phyloP scores from a whole-genome alignment of 768 basidiomycete genomes.

The Lentinus brumalis region DNA sequence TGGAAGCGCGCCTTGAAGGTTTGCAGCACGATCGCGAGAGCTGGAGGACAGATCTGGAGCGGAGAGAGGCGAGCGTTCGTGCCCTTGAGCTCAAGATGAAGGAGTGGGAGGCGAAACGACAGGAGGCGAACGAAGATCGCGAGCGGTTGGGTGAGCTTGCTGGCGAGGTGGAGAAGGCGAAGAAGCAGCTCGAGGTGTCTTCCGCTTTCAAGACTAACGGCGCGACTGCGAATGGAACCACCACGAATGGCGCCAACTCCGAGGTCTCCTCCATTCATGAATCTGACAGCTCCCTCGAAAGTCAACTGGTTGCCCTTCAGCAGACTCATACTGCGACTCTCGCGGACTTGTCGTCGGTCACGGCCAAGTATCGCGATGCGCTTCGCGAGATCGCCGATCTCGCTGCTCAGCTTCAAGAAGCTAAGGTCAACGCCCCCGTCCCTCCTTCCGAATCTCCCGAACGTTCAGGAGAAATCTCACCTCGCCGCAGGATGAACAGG shows the following conservation, averaged over 20 bases:
- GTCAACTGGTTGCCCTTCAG: slow-evolving; percentile 74
- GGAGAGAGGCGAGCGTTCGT: slow-evolving; percentile 73
- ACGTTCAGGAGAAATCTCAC: slow-evolving; percentile 47
- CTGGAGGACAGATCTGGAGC: slow-evolving; percentile 85
- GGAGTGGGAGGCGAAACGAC: slow-evolving; percentile 75
- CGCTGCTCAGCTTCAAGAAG: slow-evolving; percentile 86
- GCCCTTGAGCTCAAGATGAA: slow-evolving; percentile 78
- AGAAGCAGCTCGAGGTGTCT: slow-evolving; percentile 62
- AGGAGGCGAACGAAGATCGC: slow-evolving; percentile 67
- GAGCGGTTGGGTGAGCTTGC: slow-evolving; percentile 67
- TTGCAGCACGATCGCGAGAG: slow-evolving; percentile 75
- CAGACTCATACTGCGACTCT: slow-evolving; percentile 82
- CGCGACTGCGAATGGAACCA: slow-evolving; percentile 30
- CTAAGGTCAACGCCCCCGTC: slow-evolving; percentile 62
- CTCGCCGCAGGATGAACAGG: slow-evolving; percentile 56
- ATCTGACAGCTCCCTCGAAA: slow-evolving; percentile 47
- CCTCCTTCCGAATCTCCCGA: slow-evolving; percentile 44
- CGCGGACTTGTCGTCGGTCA: slow-evolving; percentile 75
- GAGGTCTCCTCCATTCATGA: slow-evolving; percentile 27
- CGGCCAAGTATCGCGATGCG: slow-evolving; percentile 84
- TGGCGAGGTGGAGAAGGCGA: slow-evolving; percentile 69
- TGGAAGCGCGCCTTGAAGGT: slow-evolving; percentile 71
- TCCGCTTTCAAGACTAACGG: slow-evolving; percentile 21
- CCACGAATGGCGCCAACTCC: slow-evolving; percentile 18
- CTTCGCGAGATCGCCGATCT: slow-evolving; percentile 92